Evolutionary conservation across 306 rosid species (phyloP).

Genomic region (Glycine tomentella): DNA sequence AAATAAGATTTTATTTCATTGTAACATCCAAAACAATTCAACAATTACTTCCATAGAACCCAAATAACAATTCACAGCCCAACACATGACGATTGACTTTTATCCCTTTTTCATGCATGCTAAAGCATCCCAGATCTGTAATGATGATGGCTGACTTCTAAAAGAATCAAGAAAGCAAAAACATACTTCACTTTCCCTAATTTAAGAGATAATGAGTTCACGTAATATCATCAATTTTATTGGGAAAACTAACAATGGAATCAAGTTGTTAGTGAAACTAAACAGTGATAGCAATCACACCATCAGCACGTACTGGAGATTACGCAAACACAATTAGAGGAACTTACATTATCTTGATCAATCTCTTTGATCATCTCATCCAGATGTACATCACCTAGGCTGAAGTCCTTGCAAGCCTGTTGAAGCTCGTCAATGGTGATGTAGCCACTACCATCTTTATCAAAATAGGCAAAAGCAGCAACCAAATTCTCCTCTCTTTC

Average conservation of each 20-base stretch:
- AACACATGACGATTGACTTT: neutral
- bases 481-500: slow-evolving; percentile 89
- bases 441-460: slow-evolving; percentile 89
- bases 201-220: neutral
- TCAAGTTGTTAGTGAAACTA: slow-evolving; percentile 5
- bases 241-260: neutral
- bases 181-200: neutral
- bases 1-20: neutral
- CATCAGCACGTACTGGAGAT: neutral
- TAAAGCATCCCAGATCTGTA: neutral
- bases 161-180: slow-evolving; percentile 8
- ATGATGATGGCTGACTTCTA: neutral
- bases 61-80: neutral
- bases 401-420: slow-evolving; percentile 79
- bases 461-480: slow-evolving; percentile 86
- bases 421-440: slow-evolving; percentile 91
- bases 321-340: neutral
- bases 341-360: slow-evolving; percentile 84
- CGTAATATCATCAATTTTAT: slow-evolving; percentile 17
- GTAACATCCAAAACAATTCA: neutral
- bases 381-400: slow-evolving; percentile 76
- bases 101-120: neutral
- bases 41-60: neutral
- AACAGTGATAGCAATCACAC: neutral
- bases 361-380: slow-evolving; percentile 78